Evolutionary conservation across 2,329 filamentous ascomycete genomes (phyloP), one percentile per base, ranked within the genome.

Genomic region (Fusarium coffeatum): DNA sequence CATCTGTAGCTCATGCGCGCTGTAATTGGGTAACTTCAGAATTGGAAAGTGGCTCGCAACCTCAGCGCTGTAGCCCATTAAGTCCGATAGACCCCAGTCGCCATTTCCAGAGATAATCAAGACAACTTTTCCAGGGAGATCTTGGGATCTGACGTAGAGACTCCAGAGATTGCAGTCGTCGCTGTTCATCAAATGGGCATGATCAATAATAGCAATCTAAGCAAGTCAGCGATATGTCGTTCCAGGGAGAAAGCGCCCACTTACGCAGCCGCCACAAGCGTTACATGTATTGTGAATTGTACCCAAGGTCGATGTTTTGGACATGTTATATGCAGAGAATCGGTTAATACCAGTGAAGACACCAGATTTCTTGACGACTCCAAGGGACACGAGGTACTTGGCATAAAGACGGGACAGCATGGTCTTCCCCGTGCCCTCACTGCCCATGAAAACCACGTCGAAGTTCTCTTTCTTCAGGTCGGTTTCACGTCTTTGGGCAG

Each of bases 1-100:
- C 0, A 75, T 71, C 22, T 87, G 82, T 0, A 94, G 81, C 68
- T 94, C 89, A 0, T 79, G 73, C 58, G 93, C 88, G 0, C 81
- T 81, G 72, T 92, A 94, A 76, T 93, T 91, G 0, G 85, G 80
- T 66, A 94, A 92, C 45, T 87, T 83, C 60, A 93, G 53, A 23
- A 73, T 53, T 3, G 70, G 74, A 49, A 78, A 73, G 41, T 77
- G 74, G 27, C 72, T 75, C 7, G 71, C 62, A 30, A 78, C 73
- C 30, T 81, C 41, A 81, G 58, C 71, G 58, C 69, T 80, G 28
- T 87, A 81, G 0, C 90, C 90, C 49, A 94, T 87, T 0, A 91
- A 87, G 69, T 90, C 92, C 0, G 85, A 82, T 7, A 93, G 78
- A 3, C 92, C 91, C 0, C 71, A 68, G 25, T 76, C 75, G 22